Evolutionary conservation across 306 rosid genomes (phyloP).

Genomic region (Prunus kanzakura): DNA sequence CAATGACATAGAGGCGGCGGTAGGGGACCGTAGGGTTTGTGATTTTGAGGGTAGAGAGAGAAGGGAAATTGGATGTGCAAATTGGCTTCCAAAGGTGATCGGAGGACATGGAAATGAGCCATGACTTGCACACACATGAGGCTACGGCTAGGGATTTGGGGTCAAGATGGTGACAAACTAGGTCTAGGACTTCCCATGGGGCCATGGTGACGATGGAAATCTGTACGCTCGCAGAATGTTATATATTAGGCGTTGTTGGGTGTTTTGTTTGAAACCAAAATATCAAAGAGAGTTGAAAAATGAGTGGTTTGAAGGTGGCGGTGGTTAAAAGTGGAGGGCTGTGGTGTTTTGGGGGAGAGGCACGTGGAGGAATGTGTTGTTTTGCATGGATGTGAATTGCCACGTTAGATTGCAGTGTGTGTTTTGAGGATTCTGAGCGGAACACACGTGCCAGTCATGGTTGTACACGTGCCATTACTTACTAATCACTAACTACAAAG

Average conservation of each 20-base stretch:
- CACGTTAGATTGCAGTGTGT: conserved; percentile 20
- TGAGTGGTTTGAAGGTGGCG: neutral
- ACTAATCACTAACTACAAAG: neutral
- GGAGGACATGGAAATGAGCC: conserved; percentile 53
- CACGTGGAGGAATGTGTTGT: conserved; percentile 32
- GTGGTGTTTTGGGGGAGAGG: neutral
- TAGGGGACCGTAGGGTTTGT: conserved; percentile 24
- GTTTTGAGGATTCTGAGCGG: neutral
- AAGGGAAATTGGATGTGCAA: conserved; percentile 41
- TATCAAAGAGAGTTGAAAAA: neutral
- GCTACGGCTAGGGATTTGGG: conserved; percentile 58
- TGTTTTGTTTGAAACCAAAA: neutral
- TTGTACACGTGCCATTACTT: neutral
- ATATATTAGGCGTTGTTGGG: neutral
- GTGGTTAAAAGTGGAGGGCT: neutral
- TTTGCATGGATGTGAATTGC: conserved; percentile 37
- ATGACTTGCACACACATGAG: conserved; percentile 56
- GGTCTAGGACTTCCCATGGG: conserved; percentile 49
- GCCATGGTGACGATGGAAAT: neutral
- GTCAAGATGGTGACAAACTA: conserved; percentile 51
- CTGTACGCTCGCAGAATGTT: neutral
- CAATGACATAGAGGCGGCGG: conserved; percentile 44
- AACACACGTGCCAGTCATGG: conserved; percentile 22
- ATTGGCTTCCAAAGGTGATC: conserved; percentile 61
- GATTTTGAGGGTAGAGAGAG: conserved; percentile 31